Evolutionary conservation across 2,329 filamentous ascomycete genomes (phyloP).

Genomic region (Pestalotiopsis sp.): DNA sequence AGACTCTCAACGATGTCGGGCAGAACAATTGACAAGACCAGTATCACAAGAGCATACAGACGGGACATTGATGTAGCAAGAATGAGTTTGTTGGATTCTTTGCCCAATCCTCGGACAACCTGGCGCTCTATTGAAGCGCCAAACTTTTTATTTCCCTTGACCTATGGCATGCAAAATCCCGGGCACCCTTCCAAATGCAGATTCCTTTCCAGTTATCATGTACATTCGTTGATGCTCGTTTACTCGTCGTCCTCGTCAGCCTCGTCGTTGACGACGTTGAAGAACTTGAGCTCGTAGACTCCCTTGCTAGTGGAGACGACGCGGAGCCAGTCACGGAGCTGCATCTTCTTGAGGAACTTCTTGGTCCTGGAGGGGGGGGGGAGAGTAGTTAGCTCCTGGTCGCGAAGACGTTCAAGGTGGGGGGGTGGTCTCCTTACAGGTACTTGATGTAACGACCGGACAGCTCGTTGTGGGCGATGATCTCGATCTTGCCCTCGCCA

Average conservation of each 20-base stretch:
- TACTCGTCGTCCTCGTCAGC: slow-evolving; percentile 99
- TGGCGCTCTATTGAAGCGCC: slow-evolving; percentile 11
- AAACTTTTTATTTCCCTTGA: slow-evolving; percentile 12
- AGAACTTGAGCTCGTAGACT: slow-evolving; percentile 99
- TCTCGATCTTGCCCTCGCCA: slow-evolving; percentile 97
- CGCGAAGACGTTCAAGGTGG: not conserved
- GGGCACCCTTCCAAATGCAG: not conserved
- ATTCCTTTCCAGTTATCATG: slow-evolving; percentile 2
- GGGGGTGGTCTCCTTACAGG: slow-evolving; percentile 66
- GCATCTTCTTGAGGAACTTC: slow-evolving; percentile 99
- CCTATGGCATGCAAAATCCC: slow-evolving; percentile 7
- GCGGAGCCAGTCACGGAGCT: slow-evolving; percentile 99
- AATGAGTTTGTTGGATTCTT: not conserved
- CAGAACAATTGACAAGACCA: not conserved
- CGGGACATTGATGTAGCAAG: not conserved
- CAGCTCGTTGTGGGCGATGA: slow-evolving; percentile 96
- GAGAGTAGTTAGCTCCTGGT: not conserved
- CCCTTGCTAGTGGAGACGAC: slow-evolving; percentile 97
- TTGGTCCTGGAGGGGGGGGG: slow-evolving; percentile 69
- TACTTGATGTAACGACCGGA: slow-evolving; percentile 99
- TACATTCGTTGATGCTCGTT: slow-evolving; percentile 37
- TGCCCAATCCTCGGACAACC: slow-evolving; percentile 1
- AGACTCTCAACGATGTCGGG: not conserved
- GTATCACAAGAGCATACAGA: not conserved
- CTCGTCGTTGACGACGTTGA: slow-evolving; percentile 99